Evolutionary conservation across 78 protist species (phyloP), one percentile per base, ranked within the genome.

Genomic region (Bodo saltans): DNA sequence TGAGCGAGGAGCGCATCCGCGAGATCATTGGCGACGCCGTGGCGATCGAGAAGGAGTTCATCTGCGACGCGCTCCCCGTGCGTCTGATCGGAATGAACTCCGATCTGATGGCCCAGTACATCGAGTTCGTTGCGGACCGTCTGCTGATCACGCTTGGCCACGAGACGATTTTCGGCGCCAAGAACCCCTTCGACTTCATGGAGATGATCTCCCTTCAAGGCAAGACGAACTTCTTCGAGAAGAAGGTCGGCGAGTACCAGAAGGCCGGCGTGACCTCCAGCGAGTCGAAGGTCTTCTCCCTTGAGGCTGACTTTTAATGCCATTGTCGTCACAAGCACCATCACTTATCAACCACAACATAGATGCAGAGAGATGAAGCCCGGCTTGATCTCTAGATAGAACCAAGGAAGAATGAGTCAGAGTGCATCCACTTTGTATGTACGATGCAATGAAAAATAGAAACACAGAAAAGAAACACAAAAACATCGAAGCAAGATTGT

Each of bases 131-230:
- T 29, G 97, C 98, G 40, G 98, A 97, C 84, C 90, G 99, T 25
- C 93, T 97, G 23, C 85, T 96, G 1, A 89, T 92, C 34, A 79
- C 94, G 4, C 91, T 97, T 21, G 97, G 96, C 67, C 78, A 60
- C 83, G 78, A 53, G 41, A 95, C 94, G 89, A 47, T 91, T 25
- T 60, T n/a, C 67, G 91, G 95, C 71, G 47, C 87, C 39, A 30
- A 74, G 68, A 96, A 96, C 85, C 99, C 99, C 25, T 97, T 97
- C 85, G 97, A 93, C 82, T 97, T 93, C 93, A 97, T 97, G 98
- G 98, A 96, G 52, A 71, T 93, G 89, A 97, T 97, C 73, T 93
- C 97, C 26, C 88, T 97, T 74, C 94, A 93, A 78, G 95, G 98
- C 74, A 94, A 97, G 93, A 92, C 98, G 76, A 97, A 97, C 93